Percentiles rank a stretch among this genome's conserved stretches.
Conservation (phyloP, 805 yeast genomes). For the Lipomyces chichibuensis region DNA sequence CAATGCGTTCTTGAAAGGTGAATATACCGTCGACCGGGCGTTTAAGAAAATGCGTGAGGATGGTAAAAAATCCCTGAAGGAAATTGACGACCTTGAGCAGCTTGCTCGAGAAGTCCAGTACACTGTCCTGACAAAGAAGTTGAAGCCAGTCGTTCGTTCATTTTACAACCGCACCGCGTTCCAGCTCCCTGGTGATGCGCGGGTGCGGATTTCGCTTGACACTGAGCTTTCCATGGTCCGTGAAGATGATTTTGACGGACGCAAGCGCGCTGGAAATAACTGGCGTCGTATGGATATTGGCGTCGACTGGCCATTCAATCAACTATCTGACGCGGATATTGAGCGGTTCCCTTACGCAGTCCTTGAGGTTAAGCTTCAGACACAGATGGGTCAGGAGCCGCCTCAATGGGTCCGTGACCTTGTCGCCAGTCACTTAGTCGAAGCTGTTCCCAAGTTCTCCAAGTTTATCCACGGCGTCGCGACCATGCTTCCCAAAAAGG, state of each 20-base stretch:
- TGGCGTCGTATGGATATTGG: constrained; percentile 99
- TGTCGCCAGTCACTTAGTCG: constrained; percentile 89
- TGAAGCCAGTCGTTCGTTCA: constrained; percentile 93
- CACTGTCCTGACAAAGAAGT: constrained; percentile 75
- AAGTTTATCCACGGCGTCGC: constrained; percentile 98
- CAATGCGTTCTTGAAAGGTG: constrained; percentile 80
- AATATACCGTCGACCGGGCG: constrained; percentile 82
- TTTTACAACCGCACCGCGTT: constrained; percentile 98
- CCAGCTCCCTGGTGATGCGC: constrained; percentile 98
- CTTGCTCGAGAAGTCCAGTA: constrained; percentile 93
- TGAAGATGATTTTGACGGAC: constrained; percentile 95
- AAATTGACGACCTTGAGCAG: constrained; percentile 88
- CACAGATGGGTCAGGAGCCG: constrained; percentile 98
- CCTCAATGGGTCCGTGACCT: constrained; percentile 96
- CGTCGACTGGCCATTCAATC: constrained; percentile 91
- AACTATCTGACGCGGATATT: constrained; percentile 79
- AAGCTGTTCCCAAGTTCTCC: constrained; percentile 97
- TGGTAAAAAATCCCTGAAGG: constrained; percentile 83
- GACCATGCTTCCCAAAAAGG: constrained; percentile 80
- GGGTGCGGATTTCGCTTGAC: constrained; percentile 97
- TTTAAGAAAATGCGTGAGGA: constrained; percentile 92
- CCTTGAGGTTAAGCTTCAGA: constrained; percentile 93
- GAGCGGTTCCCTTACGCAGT: constrained; percentile 98
- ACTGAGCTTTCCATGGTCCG: constrained; percentile 97
- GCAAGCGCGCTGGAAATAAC: constrained; percentile 84